Percentiles rank a stretch among this genome's conserved stretches.
Evolutionary conservation across 192 early-diverging fungal genomes (phyloP).

Genomic region (Backusella luteola): DNA sequence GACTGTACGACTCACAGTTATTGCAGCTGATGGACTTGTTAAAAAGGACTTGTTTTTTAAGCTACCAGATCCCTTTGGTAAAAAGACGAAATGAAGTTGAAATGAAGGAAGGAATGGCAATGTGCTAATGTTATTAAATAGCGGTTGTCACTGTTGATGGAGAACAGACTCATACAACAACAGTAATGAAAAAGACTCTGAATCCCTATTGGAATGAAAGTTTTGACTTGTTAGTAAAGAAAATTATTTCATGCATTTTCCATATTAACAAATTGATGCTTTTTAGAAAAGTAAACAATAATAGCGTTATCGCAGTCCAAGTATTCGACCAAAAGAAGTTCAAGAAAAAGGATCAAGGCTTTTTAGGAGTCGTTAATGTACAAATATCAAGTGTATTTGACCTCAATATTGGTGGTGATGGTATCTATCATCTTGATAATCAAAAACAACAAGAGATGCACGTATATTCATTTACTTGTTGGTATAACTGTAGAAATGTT

Average conservation of each 20-base stretch:
- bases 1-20: conserved; percentile 82
- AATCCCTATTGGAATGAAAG: conserved; percentile 98
- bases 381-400: conserved; percentile 81
- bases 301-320: conserved; percentile 84
- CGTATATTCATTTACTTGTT: neutral
- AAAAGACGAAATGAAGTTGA: neutral
- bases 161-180: conserved; percentile 92
- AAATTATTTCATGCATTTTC: conserved; percentile 18
- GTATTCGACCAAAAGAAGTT: conserved; percentile 98
- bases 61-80: conserved; percentile 81
- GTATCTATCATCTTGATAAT: conserved; percentile 18
- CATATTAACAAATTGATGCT: neutral
- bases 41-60: conserved; percentile 88
- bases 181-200: conserved; percentile 82
- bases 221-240: conserved; percentile 51
- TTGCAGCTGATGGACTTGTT: conserved; percentile 88
- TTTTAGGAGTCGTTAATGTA: conserved; percentile 88
- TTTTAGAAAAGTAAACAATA: conserved; percentile 63
- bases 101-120: conserved; percentile 47
- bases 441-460: neutral
- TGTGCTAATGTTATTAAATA: conserved; percentile 78
- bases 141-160: conserved; percentile 94
- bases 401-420: conserved; percentile 70
- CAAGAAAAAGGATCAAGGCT: conserved; percentile 86
- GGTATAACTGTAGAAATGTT: conserved; percentile 63